A percentile compares a stretch with the other conserved stretches of the same genome.
These are phyloP conservation scores for Dionaea muscipula DNA, from an alignment of 179 eudicot genomes.

Conservation along the genomic window DNA sequence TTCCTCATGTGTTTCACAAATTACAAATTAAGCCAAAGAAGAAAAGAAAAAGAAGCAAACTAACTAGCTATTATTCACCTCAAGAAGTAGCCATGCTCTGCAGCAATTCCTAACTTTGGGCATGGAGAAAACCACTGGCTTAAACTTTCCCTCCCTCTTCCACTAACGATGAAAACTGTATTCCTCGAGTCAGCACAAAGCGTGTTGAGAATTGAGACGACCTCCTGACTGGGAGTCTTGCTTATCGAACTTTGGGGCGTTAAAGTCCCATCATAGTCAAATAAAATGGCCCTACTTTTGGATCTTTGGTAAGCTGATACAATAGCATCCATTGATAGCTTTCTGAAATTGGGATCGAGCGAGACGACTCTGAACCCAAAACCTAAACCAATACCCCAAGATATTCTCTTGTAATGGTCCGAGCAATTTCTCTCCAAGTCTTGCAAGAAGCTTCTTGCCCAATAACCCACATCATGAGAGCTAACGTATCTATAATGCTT, in stretches of 20 bases:
- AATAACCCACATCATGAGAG: constrained; percentile 80
- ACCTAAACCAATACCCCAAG: constrained; percentile 92
- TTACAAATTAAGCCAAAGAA: background rate
- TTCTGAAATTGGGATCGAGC: constrained; percentile 70
- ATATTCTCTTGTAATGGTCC: constrained; percentile 64
- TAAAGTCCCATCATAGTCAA: constrained; percentile 85
- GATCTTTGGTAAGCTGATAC: constrained; percentile 81
- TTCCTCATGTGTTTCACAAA: too few relatives aligned
- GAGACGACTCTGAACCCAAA: constrained; percentile 80
- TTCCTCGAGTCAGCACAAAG: constrained; percentile 65
- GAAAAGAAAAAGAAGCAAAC: background rate
- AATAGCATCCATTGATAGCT: constrained; percentile 74
- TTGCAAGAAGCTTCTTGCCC: constrained; percentile 80
- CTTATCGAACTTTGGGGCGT: constrained; percentile 46
- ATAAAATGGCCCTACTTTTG: constrained; percentile 63
- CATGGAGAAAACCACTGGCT: constrained; percentile 77
- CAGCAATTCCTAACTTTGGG: constrained; percentile 70
- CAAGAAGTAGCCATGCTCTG: constrained; percentile 89
- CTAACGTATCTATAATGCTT: constrained; percentile 79
- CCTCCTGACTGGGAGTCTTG: constrained; percentile 47
- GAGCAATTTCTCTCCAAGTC: constrained; percentile 83
- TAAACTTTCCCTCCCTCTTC: constrained; percentile 42
- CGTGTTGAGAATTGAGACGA: constrained; percentile 42
- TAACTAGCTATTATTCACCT: too few relatives aligned
- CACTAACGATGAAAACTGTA: constrained; percentile 77